A percentile compares a stretch with the other conserved stretches of the same genome.
These are phyloP conservation scores for Helotiales sp. DNA, from an alignment of 2,329 filamentous ascomycete species.

Conservation along the genomic window DNA sequence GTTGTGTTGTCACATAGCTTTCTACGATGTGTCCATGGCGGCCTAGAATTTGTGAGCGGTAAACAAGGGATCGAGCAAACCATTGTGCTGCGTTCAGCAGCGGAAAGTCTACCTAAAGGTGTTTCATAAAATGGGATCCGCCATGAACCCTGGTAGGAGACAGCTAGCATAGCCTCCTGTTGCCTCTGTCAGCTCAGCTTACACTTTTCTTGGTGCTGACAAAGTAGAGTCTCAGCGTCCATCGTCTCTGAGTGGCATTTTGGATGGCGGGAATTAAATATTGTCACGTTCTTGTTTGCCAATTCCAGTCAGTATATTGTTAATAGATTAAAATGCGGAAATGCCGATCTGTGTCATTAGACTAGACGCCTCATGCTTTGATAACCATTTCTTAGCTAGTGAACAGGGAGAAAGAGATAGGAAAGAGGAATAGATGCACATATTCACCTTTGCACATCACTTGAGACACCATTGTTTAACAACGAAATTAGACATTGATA, in stretches of 20 bases:
- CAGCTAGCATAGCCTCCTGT: no score
- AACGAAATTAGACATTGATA: neutral
- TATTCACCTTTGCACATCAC: neutral
- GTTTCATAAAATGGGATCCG: no score
- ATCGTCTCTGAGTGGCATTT: neutral
- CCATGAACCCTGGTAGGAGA: no score
- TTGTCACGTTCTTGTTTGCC: neutral
- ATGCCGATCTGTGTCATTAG: neutral
- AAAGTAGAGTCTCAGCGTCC: no score
- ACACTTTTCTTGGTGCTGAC: neutral
- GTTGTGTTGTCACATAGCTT: no score
- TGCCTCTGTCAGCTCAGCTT: neutral
- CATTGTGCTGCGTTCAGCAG: no score
- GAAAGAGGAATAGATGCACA: neutral
- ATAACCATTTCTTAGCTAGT: neutral
- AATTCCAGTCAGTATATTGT: neutral
- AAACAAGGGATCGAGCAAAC: no score
- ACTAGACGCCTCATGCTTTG: neutral
- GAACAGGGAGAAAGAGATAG: no score
- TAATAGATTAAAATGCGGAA: conserved; percentile 3
- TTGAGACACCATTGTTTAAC: neutral
- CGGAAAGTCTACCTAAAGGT: no score
- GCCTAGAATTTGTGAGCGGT: no score
- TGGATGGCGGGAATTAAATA: neutral
- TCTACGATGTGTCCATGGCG: no score